Conservation (phyloP, 257 asterid species). For the Mitragyna speciosa region DNA sequence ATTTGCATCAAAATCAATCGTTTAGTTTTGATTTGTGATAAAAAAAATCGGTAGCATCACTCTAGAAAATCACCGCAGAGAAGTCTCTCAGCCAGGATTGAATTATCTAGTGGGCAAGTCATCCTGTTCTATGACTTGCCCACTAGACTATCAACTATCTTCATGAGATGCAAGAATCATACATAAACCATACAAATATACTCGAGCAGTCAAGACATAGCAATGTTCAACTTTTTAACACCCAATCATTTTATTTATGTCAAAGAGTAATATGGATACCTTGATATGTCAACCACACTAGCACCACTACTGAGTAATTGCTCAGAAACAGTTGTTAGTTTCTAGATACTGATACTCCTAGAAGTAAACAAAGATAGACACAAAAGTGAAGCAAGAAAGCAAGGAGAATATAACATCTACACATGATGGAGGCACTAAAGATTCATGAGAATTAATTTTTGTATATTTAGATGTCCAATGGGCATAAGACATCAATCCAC, state of each 20-base stretch:
- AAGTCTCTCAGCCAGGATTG: background rate
- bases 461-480: background rate
- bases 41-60: background rate
- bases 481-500: constrained; percentile 20
- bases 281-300: background rate
- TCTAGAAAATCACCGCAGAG: background rate
- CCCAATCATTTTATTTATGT: background rate
- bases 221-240: background rate
- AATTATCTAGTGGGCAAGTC: no score
- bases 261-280: background rate
- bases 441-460: background rate
- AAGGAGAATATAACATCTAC: background rate
- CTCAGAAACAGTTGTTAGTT: background rate
- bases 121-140: no score
- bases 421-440: background rate
- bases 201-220: background rate
- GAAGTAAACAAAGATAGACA: background rate
- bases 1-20: background rate
- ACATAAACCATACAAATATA: background rate
- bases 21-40: background rate
- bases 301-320: no score
- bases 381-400: background rate
- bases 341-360: background rate
- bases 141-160: no score
- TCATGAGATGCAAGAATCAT: background rate